Evolutionary conservation across 164 flowering plant genomes (phyloP), one percentile per base, ranked within the genome.

Genomic region (Magnolia officinalis): DNA sequence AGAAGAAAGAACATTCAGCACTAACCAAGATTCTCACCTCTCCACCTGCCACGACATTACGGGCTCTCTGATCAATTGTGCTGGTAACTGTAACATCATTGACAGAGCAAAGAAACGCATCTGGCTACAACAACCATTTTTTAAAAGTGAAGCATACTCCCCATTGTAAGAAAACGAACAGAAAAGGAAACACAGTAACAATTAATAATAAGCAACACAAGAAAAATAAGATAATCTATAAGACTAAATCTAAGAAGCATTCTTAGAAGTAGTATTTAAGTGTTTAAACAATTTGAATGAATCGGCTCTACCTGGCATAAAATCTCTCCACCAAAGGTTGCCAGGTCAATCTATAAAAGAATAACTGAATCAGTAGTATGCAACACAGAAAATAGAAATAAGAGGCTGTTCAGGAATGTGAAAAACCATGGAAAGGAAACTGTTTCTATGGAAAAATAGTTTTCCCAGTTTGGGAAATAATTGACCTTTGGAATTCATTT

Each of bases 21-120:
- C 20, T n/a, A 29, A 23, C 20, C 68, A 75, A 55, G 63, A 59
- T 72, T 11, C 91, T 86, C 76, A 96, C 99, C 96, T 96, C 97
- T 75, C 83, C 87, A 80, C 95, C 87, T 77, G 72, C 77, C 13
- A 88, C 79, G 66, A 82, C 82, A 81, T 94, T 89, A 13, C 93
- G 95, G 13, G 85, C 87, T 84, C 99, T 90, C 73, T 84, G 99
- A 81, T 94, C 95, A 80, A 88, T 70, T 67, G 93, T 84, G 77
- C 89, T 91, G 50, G 83, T 90, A 77, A 96, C 97, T 83, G 87
- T 91, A 71, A 96, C 99, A 83, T 94, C 96, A 84, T 88, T 89
- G 81, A 94, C 78, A 0, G 99, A 96, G 88, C 99, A 96, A 77
- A 96, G 96, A 76, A 96, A 96, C 61, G 97, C 96, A 92, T 96